Conservation (phyloP, 2,329 filamentous ascomycete species). For the Hymenotorrendiella dingleyae region DNA sequence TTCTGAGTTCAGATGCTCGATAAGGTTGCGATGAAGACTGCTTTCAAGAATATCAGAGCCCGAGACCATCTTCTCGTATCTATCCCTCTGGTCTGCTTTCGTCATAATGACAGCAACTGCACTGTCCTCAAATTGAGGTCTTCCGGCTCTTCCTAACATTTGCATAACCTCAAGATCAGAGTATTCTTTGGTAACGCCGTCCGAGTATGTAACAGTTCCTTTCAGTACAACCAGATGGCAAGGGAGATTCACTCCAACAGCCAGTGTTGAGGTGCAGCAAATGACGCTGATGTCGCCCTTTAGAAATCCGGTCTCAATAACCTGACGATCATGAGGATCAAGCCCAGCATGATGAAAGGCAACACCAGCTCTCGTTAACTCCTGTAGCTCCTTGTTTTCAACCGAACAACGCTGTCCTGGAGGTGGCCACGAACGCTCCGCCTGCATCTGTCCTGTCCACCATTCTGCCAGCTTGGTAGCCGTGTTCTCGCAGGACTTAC, state of each 20-base stretch:
- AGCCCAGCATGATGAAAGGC: conserved; percentile 81
- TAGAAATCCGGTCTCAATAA: conserved; percentile 63
- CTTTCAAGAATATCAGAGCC: conserved; percentile 73
- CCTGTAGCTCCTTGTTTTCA: conserved; percentile 53
- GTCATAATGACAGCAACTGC: conserved; percentile 79
- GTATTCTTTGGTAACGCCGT: conserved; percentile 60
- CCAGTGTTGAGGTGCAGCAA: conserved; percentile 80
- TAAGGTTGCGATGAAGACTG: conserved; percentile 68
- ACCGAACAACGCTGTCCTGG: conserved; percentile 48
- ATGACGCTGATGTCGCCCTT: conserved; percentile 71
- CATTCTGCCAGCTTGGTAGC: conserved; percentile 61
- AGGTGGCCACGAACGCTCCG: conserved; percentile 56
- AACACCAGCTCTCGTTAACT: conserved; percentile 49
- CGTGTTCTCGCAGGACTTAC: conserved; percentile 63
- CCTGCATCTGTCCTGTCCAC: conserved; percentile 49
- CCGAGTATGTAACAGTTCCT: conserved; percentile 64
- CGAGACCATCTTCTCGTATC: conserved; percentile 69
- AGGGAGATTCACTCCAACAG: conserved; percentile 77
- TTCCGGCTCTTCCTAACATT: conserved; percentile 79
- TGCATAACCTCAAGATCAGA: conserved; percentile 84
- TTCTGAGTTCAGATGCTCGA: conserved; percentile 78
- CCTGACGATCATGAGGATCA: conserved; percentile 53
- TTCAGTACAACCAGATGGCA: conserved; percentile 81
- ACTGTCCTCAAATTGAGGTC: conserved; percentile 74
- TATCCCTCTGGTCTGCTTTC: conserved; percentile 51